phyloP scores from a whole-genome alignment of 208 protist genomes.

The Leishmania amazonensis region DNA sequence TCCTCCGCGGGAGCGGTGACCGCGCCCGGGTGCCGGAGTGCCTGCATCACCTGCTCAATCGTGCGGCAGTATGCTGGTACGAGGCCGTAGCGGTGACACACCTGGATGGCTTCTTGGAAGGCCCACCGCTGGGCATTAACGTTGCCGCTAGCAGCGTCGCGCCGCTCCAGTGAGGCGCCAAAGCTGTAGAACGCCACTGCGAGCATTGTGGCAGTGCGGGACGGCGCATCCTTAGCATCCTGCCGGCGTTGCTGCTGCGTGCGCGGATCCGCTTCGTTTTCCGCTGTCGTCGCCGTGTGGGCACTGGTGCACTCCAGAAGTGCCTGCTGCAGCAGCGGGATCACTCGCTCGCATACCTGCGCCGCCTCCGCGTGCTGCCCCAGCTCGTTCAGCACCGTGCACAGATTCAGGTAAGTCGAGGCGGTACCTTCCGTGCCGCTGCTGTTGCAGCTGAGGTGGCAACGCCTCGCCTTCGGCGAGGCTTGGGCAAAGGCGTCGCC shows the following conservation, averaged over 20 bases:
- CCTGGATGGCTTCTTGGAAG: conserved; percentile 58
- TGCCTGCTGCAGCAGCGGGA: conserved; percentile 62
- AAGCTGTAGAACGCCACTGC: conserved; percentile 87
- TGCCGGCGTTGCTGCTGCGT: conserved; percentile 38
- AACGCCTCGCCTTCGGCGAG: neutral
- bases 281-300: neutral
- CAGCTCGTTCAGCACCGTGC: conserved; percentile 82
- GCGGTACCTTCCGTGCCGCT: conserved; percentile 16
- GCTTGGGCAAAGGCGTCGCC: conserved; percentile 2
- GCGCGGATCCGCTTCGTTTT: conserved; percentile 8
- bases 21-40: conserved; percentile 38
- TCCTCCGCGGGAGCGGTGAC: neutral
- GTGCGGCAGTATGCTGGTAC: conserved; percentile 61
- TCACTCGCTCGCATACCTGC: conserved; percentile 64
- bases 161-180: conserved; percentile 78
- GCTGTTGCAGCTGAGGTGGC: neutral
- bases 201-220: conserved; percentile 69
- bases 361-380: conserved; percentile 75
- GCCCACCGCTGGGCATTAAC: conserved; percentile 41
- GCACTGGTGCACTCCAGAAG: conserved; percentile 36
- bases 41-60: conserved; percentile 63
- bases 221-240: conserved; percentile 23
- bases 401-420: conserved; percentile 88
- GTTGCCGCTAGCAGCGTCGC: conserved; percentile 35
- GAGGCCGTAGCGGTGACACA: conserved; percentile 56